Evolutionary conservation across 208 protist species (phyloP), one percentile per base, ranked within the genome.

Genomic region (Trypanosoma cruzi): DNA sequence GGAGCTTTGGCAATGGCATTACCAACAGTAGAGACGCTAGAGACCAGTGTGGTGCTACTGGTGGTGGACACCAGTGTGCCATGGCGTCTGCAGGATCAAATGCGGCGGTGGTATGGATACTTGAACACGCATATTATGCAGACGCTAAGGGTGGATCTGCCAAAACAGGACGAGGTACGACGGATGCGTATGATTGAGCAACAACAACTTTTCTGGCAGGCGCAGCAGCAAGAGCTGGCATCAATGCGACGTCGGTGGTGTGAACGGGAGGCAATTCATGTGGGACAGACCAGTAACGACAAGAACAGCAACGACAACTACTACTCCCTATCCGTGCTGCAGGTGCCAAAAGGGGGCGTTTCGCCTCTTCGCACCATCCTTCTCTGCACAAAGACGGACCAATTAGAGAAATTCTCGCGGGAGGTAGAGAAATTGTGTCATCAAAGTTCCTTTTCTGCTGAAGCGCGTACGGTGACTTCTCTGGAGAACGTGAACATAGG

Each of bases 381-480:
- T 56, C 77, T 93, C 13, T 92, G 83, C 71, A 93, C 79, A 53
- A 96, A 92, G 55, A 75, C 83, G 0, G 90, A 96, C 34, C 24
- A 71, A 18, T 66, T 96, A 10, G 85, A 92, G 31, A 70, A 80
- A 48, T 52, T 81, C 0, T 85, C 85, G 34, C 48, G 52, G 13
- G 85, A 88, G 46, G 71, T 75, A 26, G 73, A 73, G 16, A 85
- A 89, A 29, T 57, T 53, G 46, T 54, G 40, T 4, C 42, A 34
- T 81, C 6, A 42, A 84, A 31, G 37, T 22, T 40, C 26, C 8
- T 49, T 11, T 16, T 18, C 10, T 29, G 26, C 8, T 24, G 59
- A 72, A 3, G 48, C 57, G 0, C 54, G 55, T 37, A 7, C 18
- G 6, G 5, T 53, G n/a, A 11, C 7, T n/a, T 62, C 36, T 37